Evolutionary conservation across 306 rosid genomes (phyloP), one percentile per base, ranked within the genome.

Genomic region (Clitoria ternatea): DNA sequence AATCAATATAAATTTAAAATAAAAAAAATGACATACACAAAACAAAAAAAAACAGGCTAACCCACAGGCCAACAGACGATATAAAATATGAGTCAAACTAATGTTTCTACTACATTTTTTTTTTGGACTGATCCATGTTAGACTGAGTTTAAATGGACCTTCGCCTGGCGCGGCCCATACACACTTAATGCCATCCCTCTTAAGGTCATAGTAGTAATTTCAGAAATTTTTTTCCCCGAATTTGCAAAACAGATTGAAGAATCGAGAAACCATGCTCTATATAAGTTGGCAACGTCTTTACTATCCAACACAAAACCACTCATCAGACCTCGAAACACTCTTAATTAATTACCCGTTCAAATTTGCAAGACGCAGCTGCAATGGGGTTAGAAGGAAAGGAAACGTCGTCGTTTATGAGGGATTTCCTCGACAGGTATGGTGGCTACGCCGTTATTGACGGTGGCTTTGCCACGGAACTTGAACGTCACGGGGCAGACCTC

Each of bases 401-500:
- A 22, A 67, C 55, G 57, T 4, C 77, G 61, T 60, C 79, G 50
- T 77, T 74, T 55, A 57, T 90, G 82, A 52, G 19, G 6, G 91
- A 84, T 39, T 90, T 93, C 36, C 63, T 93, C 0, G 66, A 62
- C 0, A 72, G 82, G 82, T 84, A 89, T 27, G 96, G 96, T 32
- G 95, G 97, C 35, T 84, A n/a, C 71, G 96, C 76, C 12, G 88
- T 87, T 8, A 33, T 87, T 10, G 98, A 94, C 48, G 97, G 98
- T 24, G 98, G 98, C 7, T 94, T 88, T 19, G 97, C 92, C 3
- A 94, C 97, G 0, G 98, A 94, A 80, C 90, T 94, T 4, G 96
- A 94, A 80, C 87, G 97, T 17, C 97, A 82, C 18, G 98, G 97
- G 0, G 96, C 96, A 19, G 92, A 94, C 76, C 90, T 94, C 33